Conservation (phyloP, 345 rosid species). For the Chamaenerion angustifolium region DNA sequence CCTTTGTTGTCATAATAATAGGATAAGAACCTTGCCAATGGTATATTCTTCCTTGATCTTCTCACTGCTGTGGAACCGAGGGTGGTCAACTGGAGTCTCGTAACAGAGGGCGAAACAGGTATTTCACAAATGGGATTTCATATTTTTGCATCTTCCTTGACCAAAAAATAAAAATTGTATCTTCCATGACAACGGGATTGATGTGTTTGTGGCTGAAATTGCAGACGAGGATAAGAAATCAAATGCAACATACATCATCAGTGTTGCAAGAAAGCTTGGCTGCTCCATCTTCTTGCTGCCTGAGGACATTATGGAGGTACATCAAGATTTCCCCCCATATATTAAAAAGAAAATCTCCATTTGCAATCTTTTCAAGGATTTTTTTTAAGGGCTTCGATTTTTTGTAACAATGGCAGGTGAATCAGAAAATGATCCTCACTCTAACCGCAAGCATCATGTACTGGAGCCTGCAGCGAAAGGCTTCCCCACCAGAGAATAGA, state of each 20-base stretch:
- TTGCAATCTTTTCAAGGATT: background rate
- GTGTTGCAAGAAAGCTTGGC: constrained; percentile 95
- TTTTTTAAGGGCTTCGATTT: background rate
- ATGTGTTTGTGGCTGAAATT: constrained; percentile 9
- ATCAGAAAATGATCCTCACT: constrained; percentile 92
- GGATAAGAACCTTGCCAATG: constrained; percentile 72
- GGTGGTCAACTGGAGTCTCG: constrained; percentile 86
- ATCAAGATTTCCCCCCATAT: constrained; percentile 1
- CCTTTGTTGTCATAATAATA: constrained; percentile 8
- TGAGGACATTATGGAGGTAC: constrained; percentile 92
- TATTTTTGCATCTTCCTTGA: background rate
- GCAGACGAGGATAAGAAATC: constrained; percentile 94
- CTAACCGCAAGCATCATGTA: constrained; percentile 88
- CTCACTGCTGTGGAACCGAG: constrained; percentile 83
- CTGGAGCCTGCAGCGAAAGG: constrained; percentile 71
- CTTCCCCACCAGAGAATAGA: background rate
- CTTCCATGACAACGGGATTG: background rate
- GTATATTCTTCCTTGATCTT: constrained; percentile 86
- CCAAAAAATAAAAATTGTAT: background rate
- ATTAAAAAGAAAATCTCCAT: background rate
- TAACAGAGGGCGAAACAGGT: constrained; percentile 78
- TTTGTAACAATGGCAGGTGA: constrained; percentile 39
- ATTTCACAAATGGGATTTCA: background rate
- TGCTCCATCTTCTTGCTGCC: constrained; percentile 96
- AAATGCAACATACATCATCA: constrained; percentile 89